These are phyloP conservation scores for Cyberlindnera petersonii DNA, from an alignment of 805 yeast species.

Conservation along the genomic window DNA sequence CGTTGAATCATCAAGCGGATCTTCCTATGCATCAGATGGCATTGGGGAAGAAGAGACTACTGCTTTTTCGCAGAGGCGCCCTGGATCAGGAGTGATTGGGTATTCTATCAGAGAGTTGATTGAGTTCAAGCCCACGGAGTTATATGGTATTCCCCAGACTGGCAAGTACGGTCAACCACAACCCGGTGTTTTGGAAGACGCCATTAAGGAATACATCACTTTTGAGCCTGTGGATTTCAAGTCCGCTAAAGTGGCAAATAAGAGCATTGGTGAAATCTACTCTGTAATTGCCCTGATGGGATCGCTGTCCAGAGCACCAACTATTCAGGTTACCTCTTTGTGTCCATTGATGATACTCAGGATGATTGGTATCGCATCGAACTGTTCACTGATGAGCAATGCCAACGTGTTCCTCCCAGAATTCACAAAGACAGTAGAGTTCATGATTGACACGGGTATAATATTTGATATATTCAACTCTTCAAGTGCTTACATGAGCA, in stretches of 20 bases:
- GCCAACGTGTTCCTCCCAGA: constrained; percentile 36
- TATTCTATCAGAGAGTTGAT: constrained; percentile 21
- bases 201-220: constrained; percentile 12
- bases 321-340: constrained; percentile 19
- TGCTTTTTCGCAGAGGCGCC: not conserved
- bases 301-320: no score
- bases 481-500: constrained; percentile 23
- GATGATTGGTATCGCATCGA: constrained; percentile 34
- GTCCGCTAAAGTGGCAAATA: constrained; percentile 28
- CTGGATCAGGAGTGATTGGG: constrained; percentile 6
- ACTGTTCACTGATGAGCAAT: constrained; percentile 30
- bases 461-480: constrained; percentile 31
- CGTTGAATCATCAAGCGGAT: not conserved
- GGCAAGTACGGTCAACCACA: not conserved
- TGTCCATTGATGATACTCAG: constrained; percentile 29
- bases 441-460: constrained; percentile 37
- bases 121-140: constrained; percentile 19
- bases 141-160: constrained; percentile 14
- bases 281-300: not conserved
- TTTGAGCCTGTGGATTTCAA: constrained; percentile 19
- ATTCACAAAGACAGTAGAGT: constrained; percentile 38
- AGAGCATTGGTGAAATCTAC: constrained; percentile 24
- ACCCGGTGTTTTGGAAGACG: not conserved
- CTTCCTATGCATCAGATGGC: not conserved
- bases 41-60: not conserved